Percentiles rank a stretch among this genome's conserved stretches.
These are phyloP conservation scores for Pseudogymnoascus sp. DNA, from an alignment of 2,329 filamentous ascomycete species.

Conservation along the genomic window DNA sequence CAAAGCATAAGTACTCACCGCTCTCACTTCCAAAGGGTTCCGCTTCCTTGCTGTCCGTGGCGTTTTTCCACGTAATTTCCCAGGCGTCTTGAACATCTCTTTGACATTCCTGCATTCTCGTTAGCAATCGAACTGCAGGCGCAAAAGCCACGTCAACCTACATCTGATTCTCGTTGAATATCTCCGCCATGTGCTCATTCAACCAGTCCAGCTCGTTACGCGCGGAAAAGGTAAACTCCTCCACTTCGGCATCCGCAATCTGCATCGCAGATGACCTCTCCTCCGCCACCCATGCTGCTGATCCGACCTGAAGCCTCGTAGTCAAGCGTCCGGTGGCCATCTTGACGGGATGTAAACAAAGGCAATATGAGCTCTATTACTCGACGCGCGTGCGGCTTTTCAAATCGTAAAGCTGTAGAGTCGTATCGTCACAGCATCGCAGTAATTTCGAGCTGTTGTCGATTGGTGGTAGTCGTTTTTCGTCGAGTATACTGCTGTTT, in stretches of 20 bases:
- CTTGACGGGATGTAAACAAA: constrained; percentile 11
- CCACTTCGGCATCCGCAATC: constrained; percentile 71
- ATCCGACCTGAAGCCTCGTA: constrained; percentile 63
- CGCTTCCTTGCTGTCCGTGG: constrained; percentile 61
- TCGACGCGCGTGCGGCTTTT: background rate
- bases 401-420: background rate
- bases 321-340: constrained; percentile 30
- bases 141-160: constrained; percentile 42
- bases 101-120: constrained; percentile 63
- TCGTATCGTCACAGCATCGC: constrained; percentile 3
- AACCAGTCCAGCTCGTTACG: constrained; percentile 95
- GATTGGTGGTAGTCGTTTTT: constrained; percentile 5
- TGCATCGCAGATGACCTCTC: constrained; percentile 72
- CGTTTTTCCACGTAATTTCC: constrained; percentile 73
- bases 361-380: background rate
- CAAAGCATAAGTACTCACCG: constrained; percentile 41
- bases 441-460: background rate
- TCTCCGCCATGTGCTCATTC: constrained; percentile 95
- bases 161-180: constrained; percentile 82
- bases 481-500: background rate
- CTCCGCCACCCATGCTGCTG: constrained; percentile 72
- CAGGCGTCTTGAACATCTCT: constrained; percentile 92
- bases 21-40: constrained; percentile 48
- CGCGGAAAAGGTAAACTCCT: constrained; percentile 88
- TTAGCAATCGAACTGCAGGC: constrained; percentile 16